Conservation (phyloP, 352 stramenopile genomes). For the Blastocystis sp. region DNA sequence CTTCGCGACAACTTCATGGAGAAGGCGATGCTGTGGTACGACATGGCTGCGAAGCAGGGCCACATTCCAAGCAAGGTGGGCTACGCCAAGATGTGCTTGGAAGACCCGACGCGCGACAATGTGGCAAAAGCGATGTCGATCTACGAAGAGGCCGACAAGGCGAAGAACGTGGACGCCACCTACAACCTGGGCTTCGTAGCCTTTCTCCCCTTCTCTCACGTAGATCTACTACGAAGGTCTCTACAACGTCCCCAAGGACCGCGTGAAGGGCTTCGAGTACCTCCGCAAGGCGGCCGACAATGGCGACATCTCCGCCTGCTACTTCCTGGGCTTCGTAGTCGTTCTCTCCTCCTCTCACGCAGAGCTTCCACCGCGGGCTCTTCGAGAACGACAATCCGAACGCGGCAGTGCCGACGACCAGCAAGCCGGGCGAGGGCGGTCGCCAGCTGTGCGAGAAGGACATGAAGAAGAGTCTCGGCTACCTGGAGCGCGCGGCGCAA, state of each 20-base stretch:
- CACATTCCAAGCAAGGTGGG: conserved; percentile 25
- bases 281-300: conserved; percentile 70
- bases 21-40: conserved; percentile 36
- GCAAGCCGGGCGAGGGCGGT: conserved; percentile 62
- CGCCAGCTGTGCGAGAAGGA: conserved; percentile 68
- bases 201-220: background rate
- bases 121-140: background rate
- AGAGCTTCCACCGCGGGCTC: conserved; percentile 65
- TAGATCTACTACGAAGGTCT: conserved; percentile 55
- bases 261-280: conserved; percentile 67
- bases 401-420: background rate
- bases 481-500: conserved; percentile 69
- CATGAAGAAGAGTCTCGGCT: conserved; percentile 66
- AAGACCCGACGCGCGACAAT: conserved; percentile 5
- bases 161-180: conserved; percentile 7
- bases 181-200: conserved; percentile 46
- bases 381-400: conserved; percentile 41
- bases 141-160: conserved; percentile 33
- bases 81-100: conserved; percentile 45
- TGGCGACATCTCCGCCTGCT: conserved; percentile 70
- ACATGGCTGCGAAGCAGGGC: conserved; percentile 4
- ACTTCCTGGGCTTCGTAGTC: conserved; percentile 75
- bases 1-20: conserved; percentile 6
- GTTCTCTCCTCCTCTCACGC: too few species aligned
- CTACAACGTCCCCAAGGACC: conserved; percentile 59